Conservation (phyloP, 176 grass and related monocot genomes). For the Zoysia japonica region DNA sequence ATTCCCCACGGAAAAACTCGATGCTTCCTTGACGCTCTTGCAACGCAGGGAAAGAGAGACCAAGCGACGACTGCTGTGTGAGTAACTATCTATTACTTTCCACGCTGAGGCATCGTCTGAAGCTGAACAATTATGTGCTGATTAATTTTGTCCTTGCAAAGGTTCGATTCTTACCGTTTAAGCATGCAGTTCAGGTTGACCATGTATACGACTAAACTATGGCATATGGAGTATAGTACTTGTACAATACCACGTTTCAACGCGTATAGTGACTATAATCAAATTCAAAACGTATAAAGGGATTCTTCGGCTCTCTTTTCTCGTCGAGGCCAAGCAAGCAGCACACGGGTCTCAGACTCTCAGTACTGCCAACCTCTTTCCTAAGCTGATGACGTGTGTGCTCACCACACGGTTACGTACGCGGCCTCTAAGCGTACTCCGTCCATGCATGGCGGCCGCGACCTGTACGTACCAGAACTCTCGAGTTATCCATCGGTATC, state of each 20-base stretch:
- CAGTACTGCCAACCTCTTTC: not conserved
- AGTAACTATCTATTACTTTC: not conserved
- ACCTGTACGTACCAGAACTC: slow-evolving; percentile 13
- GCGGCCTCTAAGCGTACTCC: not conserved
- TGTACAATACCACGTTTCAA: not conserved
- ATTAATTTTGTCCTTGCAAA: not conserved
- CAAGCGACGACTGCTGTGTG: not conserved
- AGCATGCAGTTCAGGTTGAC: not conserved
- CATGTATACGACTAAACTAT: not conserved
- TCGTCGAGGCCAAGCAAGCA: not conserved
- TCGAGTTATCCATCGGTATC: not conserved
- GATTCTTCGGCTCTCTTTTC: not conserved
- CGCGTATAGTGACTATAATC: not conserved
- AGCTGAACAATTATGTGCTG: not conserved
- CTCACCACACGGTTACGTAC: not conserved
- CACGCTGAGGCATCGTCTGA: not conserved
- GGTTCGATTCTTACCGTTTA: not conserved
- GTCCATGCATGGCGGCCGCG: not conserved
- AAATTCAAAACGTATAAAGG: slow-evolving; percentile 16
- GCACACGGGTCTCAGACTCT: too few species aligned
- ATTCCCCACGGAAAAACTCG: not conserved
- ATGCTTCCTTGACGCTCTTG: slow-evolving; percentile 22
- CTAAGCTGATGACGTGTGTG: not conserved
- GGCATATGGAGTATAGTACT: not conserved
- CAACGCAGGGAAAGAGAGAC: not conserved